These are phyloP conservation scores for Candida palmyrensis DNA, from an alignment of 805 yeast species.

Conservation along the genomic window DNA sequence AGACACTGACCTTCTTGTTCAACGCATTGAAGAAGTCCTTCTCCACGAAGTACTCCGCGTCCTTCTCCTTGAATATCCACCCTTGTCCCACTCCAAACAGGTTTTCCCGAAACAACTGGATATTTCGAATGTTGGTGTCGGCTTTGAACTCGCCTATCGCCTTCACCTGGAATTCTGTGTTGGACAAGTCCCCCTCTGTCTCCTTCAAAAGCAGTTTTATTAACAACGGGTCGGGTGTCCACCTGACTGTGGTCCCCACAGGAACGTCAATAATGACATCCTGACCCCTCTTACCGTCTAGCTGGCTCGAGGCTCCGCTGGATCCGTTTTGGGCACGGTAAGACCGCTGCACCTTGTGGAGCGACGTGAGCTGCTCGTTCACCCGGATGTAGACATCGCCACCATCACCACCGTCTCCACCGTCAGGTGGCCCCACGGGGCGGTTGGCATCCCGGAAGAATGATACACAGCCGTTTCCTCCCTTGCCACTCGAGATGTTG, in stretches of 20 bases:
- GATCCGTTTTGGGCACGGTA: constrained; percentile 72
- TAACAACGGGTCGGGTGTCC: constrained; percentile 72
- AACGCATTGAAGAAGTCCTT: constrained; percentile 64
- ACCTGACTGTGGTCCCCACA: constrained; percentile 79
- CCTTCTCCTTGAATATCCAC: constrained; percentile 82
- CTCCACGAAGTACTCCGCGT: constrained; percentile 61
- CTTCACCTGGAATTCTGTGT: constrained; percentile 28
- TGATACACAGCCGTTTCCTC: constrained; percentile 86
- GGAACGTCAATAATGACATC: constrained; percentile 84
- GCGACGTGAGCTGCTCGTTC: constrained; percentile 60
- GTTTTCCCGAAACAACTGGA: constrained; percentile 63
- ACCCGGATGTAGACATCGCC: constrained; percentile 86
- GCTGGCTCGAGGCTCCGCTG: constrained; percentile 67
- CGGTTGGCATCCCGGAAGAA: constrained; percentile 83
- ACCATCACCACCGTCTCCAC: constrained; percentile 98
- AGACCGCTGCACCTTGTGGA: constrained; percentile 62
- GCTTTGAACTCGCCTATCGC: constrained; percentile 17
- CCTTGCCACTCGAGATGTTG: constrained; percentile 68
- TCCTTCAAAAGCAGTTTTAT: constrained; percentile 27
- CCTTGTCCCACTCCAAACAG: constrained; percentile 65
- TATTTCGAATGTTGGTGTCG: constrained; percentile 29
- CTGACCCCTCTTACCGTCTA: constrained; percentile 82
- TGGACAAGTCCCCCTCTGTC: constrained; percentile 11
- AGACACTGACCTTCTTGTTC: constrained; percentile 56
- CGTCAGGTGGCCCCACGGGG: constrained; percentile 91